Evolutionary conservation across 805 yeast species (phyloP), one percentile per base, ranked within the genome.

Genomic region (Hanseniaspora meyeri): DNA sequence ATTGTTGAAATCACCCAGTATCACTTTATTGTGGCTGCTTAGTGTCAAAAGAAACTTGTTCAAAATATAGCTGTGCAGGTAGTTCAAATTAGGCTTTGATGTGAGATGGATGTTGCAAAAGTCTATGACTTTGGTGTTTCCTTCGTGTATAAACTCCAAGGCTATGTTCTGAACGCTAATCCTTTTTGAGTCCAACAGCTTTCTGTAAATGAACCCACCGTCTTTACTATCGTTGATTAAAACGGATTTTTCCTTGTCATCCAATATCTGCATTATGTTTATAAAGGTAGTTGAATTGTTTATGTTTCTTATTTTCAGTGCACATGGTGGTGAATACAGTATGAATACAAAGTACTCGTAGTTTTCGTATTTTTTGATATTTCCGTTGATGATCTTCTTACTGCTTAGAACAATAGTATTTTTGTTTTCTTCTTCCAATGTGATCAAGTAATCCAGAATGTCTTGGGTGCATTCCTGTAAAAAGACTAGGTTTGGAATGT

Each of bases 381-480:
- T 53, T 12, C 40, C 43, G 31, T 53, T 53, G 16, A 46, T 46
- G 16, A 53, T 46, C 39, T 53, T 53, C 17, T 52, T 52, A 19
- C 56, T 52, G 32, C 17, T 32, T 16, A 52, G 2, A 16, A 52
- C 19, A 24, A 20, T 42, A 4, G 46, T 20, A 1, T n/a, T 12
- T 20, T 31, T n/a, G 16, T 46, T 29, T 29, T 38, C 36, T 1
- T 7, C 16, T 17, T 43, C 43, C 9, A 52, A 32, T 3, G 37
- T 39, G 8, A 12, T 4, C 8, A 53, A 20, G 32, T 16, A 53
- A 16, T 38, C 40, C 5, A 46, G 7, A 8, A 53, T 39, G 39
- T 53, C 57, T 27, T 46, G 38, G 2, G 57, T 53, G 17, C 57
- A 53, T 39, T 53, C 57, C n/a, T 53, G 57, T 17, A 53, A 20